Base-by-base conservation (phyloP, 2,329 filamentous ascomycete genomes). In the Xylaria sp. region DNA sequence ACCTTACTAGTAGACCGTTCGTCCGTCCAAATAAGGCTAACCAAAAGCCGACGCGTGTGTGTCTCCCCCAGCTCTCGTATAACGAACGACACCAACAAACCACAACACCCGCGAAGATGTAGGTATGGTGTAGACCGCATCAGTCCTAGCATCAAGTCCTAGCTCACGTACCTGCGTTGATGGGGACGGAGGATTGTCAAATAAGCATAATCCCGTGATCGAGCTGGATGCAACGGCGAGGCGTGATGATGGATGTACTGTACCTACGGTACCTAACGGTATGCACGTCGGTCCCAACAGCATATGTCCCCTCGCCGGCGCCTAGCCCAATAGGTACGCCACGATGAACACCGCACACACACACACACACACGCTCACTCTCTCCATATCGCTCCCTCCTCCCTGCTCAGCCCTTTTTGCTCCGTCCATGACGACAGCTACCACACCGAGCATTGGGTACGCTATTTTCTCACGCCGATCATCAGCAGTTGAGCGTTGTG, bases 391-490 rank as follows among this genome's bases (percentile, higher is more conserved):
- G n/a, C 51, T 37, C 37, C 15, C 51, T 37, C 37, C 46, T 31
- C 20, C 65, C 50, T 66, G 44, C 41, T 62, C 52, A 56, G 51
- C 41, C 57, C 46, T 58, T 46, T 46, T 46, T 46, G 15, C 25
- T 25, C 20, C 54, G 39, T 25, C 23, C 18, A 66, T 61, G 64
- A 66, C 58, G 65, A 67, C 58, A 57, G 50, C 15, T 12, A 31
- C n/a, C 39, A 67, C 65, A 63, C 59, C 65, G 65, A 67, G 59
- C 39, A 46, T 34, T 58, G 46, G 56, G 39, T 31, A 58, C 56
- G 39, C 56, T 66, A 67, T 58, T 67, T 67, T 67, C 65, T 67
- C 52, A 67, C 65, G 65, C 65, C 65, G 58, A 67, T 51, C 44
- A 31, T 34, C 25, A 57, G 44, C 61, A 57, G 62, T 37, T 7